Evolutionary conservation across 495 filamentous ascomycete species (phyloP).

Genomic region (Aspergillus bertholletiae): DNA sequence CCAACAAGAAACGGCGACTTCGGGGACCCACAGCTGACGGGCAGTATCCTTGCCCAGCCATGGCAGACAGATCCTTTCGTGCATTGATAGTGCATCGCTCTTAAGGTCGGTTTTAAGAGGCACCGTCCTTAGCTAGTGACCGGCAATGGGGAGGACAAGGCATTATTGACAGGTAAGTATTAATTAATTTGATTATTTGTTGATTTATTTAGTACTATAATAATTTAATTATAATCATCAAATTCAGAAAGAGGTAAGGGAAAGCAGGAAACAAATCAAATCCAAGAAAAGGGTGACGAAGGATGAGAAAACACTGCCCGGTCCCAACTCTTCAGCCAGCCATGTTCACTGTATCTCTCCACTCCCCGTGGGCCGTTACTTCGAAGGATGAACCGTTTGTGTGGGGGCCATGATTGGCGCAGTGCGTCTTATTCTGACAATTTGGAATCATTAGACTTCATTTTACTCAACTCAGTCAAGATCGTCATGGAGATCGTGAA

Average conservation of each 20-base stretch:
- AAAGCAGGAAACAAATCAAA: neutral
- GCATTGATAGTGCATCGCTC: slow-evolving; percentile 4
- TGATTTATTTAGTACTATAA: too few species aligned
- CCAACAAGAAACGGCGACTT: slow-evolving; percentile 3
- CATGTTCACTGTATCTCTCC: slow-evolving; percentile 13
- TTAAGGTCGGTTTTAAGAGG: neutral
- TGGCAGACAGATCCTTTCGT: slow-evolving; percentile 14
- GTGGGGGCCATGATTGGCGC: slow-evolving; percentile 23
- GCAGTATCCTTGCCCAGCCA: neutral
- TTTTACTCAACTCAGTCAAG: slow-evolving; percentile 13
- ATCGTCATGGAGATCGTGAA: slow-evolving; percentile 15
- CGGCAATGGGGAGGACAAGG: slow-evolving; percentile 7
- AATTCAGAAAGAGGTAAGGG: too few species aligned
- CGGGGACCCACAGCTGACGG: slow-evolving; percentile 5
- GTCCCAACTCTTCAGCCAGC: slow-evolving; percentile 11
- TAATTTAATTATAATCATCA: too few species aligned
- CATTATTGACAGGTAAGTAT: neutral
- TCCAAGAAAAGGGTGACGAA: slow-evolving; percentile 7
- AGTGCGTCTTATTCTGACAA: slow-evolving; percentile 11
- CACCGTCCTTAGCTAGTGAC: neutral
- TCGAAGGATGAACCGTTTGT: slow-evolving; percentile 18
- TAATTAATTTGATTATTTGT: too few species aligned
- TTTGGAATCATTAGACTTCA: slow-evolving; percentile 23
- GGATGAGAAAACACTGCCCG: neutral
- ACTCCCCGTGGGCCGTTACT: slow-evolving; percentile 21